Base-by-base conservation (phyloP, 164 flowering plant species). In the Litsea cubeba region DNA sequence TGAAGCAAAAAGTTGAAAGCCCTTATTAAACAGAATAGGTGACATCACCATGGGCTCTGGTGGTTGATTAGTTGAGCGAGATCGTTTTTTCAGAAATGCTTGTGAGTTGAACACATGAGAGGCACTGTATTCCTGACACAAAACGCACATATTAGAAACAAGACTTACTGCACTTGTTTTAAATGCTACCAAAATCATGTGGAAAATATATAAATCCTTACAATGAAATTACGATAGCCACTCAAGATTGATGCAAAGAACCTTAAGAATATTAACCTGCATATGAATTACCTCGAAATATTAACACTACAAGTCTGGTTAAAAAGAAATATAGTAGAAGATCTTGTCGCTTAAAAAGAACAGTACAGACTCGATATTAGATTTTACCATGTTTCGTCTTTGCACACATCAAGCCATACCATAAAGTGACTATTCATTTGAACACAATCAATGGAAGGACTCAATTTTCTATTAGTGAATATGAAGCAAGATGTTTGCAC, bases 191-290 rank as follows among this genome's bases (percentile, higher is more conserved):
- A 60, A 75, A 74, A 50, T 17, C 28, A 67, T 32, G 54, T 25
- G 10, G n/a, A 32, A 1, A 46, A 23, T n/a, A 60, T n/a, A 63
- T 46, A 5, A 79, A 22, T 70, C 50, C 98, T 75, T 89, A 95
- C 99, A 18, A 93, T 84, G 80, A 93, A 95, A 81, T 95, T 95
- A 79, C 97, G 97, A 77, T 95, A 95, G 84, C 99, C 99, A 84
- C 95, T 87, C 83, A 95, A 83, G 78, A 93, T 85, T 65, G 97
- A 89, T 68, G 98, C 97, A 82, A 96, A 91, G 82, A 91, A 93
- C 73, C 88, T 92, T 26, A 96, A 82, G 77, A 95, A 95, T 85
- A 91, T 88, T 46, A 95, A 79, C 91, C 99, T 95, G 95, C 90
- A 88, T 17, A 40, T 32, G 35, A 72, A 76, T 40, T 67, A 20